A percentile compares a stretch with the other conserved stretches of the same genome.
phyloP scores from a whole-genome alignment of 1,139 yeast genomes.

The Eremothecium cymbalariae region DNA sequence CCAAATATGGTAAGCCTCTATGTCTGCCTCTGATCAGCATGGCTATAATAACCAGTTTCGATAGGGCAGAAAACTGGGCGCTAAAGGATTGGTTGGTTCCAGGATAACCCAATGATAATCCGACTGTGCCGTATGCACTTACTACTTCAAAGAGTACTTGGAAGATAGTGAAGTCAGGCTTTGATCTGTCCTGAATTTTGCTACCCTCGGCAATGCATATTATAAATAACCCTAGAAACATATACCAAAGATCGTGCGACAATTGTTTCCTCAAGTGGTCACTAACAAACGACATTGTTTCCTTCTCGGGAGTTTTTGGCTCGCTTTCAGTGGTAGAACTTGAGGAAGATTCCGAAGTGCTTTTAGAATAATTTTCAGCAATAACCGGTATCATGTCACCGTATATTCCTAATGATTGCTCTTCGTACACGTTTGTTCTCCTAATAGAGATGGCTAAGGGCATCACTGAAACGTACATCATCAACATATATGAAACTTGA shows the following conservation, averaged over 20 bases:
- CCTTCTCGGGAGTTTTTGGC: no score
- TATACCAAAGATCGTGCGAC: constrained; percentile 91
- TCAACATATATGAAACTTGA: constrained; percentile 84
- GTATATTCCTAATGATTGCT: constrained; percentile 86
- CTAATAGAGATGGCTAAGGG: constrained; percentile 95
- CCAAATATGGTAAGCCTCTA: constrained; percentile 88
- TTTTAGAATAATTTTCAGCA: constrained; percentile 31
- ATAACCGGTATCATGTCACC: constrained; percentile 35
- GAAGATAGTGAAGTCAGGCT: constrained; percentile 56
- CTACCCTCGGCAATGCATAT: constrained; percentile 80
- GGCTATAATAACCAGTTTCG: constrained; percentile 78
- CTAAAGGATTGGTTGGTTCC: constrained; percentile 58
- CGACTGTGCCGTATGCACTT: constrained; percentile 95
- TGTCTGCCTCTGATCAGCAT: constrained; percentile 93
- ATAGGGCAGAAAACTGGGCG: constrained; percentile 60
- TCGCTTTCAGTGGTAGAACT: constrained; percentile 16
- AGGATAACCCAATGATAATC: constrained; percentile 79
- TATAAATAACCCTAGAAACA: constrained; percentile 75
- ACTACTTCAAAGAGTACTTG: constrained; percentile 76
- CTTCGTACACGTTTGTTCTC: constrained; percentile 95
- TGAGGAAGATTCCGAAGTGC: no score
- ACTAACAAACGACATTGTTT: constrained; percentile 56
- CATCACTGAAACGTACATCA: constrained; percentile 96
- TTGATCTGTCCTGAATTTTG: constrained; percentile 40
- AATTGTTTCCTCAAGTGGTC: constrained; percentile 86